A percentile compares a stretch with the other conserved stretches of the same genome.
Evolutionary conservation across 495 filamentous ascomycete genomes (phyloP).

Genomic region (Hypoxylon fuscum): DNA sequence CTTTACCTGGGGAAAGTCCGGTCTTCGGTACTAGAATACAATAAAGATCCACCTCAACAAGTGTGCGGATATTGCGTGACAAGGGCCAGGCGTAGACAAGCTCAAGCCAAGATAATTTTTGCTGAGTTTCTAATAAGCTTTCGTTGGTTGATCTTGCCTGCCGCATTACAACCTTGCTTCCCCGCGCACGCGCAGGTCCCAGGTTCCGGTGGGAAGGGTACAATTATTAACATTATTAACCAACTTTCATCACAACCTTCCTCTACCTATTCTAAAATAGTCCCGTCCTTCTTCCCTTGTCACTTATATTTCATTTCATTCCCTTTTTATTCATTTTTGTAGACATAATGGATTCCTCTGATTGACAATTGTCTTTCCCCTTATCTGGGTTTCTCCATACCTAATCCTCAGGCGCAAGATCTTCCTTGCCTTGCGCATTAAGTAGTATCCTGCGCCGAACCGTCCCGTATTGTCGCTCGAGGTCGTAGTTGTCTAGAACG

Average conservation of each 20-base stretch:
- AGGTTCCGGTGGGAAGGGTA: too few species aligned
- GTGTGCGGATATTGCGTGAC: conserved; percentile 13
- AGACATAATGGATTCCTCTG: conserved; percentile 23
- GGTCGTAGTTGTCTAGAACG: conserved; percentile 11
- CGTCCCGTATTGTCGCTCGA: conserved; percentile 12
- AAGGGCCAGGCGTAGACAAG: neutral
- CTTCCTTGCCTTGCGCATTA: conserved; percentile 8
- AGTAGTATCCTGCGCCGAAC: conserved; percentile 22
- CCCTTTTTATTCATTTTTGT: conserved; percentile 6
- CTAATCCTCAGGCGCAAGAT: neutral
- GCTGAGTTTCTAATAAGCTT: conserved; percentile 20
- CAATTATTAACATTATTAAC: too few species aligned
- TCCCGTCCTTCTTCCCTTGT: conserved; percentile 7
- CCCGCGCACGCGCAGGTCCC: neutral
- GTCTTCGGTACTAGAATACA: conserved; percentile 13
- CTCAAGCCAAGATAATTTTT: conserved; percentile 12
- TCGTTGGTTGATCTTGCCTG: conserved; percentile 14
- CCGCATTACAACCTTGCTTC: neutral
- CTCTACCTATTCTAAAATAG: too few species aligned
- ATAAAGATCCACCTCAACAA: conserved; percentile 27
- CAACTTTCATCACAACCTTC: too few species aligned
- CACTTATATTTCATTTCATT: neutral
- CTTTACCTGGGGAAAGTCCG: conserved; percentile 30
- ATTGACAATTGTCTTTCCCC: conserved; percentile 16
- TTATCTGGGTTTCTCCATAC: conserved; percentile 1